Conservation (phyloP, 2,329 filamentous ascomycete species). For the Aspergillus sp. region DNA sequence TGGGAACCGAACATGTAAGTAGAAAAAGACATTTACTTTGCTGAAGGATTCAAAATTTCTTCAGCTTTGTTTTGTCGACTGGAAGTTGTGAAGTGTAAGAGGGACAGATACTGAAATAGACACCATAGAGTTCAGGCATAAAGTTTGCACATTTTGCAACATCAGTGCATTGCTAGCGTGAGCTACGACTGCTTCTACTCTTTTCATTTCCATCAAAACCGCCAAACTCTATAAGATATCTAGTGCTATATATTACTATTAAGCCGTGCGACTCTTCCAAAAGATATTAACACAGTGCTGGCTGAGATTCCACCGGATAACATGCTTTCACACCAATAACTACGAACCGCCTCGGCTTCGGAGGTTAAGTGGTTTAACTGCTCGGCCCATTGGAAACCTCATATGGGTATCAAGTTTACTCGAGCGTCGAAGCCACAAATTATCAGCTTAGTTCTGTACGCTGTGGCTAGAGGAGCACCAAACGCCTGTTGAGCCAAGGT, state of each 20-base stretch:
- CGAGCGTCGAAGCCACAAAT: not conserved
- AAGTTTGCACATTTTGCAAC: conserved; percentile 13
- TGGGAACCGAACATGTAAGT: too few relatives aligned
- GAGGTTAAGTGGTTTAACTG: not conserved
- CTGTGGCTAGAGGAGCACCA: not conserved
- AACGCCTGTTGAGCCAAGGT: not conserved
- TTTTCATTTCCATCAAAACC: not conserved
- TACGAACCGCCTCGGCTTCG: not conserved
- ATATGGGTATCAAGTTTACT: not conserved
- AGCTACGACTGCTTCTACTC: not conserved
- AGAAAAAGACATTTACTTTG: too few relatives aligned
- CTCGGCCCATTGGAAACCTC: not conserved
- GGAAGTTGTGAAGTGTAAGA: not conserved
- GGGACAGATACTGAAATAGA: not conserved
- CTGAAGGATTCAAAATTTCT: too few relatives aligned
- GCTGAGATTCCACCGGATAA: not conserved
- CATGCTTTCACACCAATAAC: not conserved
- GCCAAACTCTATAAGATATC: not conserved
- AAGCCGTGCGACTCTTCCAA: not conserved
- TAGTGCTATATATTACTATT: not conserved
- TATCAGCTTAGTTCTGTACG: not conserved
- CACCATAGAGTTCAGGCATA: not conserved
- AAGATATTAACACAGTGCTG: not conserved
- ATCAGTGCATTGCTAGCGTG: not conserved
- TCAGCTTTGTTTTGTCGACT: too few relatives aligned